Base-by-base conservation (phyloP, 2,329 filamentous ascomycete species). In the Lecanicillium sp. region DNA sequence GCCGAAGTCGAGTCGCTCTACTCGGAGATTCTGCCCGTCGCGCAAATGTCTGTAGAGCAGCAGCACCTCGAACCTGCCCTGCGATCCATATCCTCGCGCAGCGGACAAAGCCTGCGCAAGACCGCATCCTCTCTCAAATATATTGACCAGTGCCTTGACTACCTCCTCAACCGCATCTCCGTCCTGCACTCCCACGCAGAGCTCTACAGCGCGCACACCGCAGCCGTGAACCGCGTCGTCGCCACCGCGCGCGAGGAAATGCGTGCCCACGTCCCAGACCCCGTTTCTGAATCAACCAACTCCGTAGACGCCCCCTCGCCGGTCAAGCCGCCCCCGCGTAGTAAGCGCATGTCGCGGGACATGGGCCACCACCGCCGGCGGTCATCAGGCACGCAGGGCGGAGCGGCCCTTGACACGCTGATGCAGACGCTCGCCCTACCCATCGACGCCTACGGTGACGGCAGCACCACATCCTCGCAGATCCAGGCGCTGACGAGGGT, bases 21-120 rank as follows among this genome's bases (percentile, higher is more conserved):
- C 55, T 70, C 81, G 0, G 85, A 88, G 58, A 81, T 88, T 33
- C 67, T 84, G 0, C 79, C 83, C 0, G 80, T 88, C 2, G 78
- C 83, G 6, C 79, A 85, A 52, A 87, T 88, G 79, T 79, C 83
- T 0, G 73, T 83, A 1, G 81, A 87, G 54, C 78, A 84, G 55
- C 80, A 86, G 58, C 75, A 83, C 54, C 69, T 84, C 5, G 75
- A 79, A 51, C 83, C 84, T 0, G 78, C 83, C 1, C 64, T 79
- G 5, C 64, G 66, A 48, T 65, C 69, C 0, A 60, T 75, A 4
- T 63, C 71, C 6, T 62, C 67, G 2, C 70, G 65, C 48, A 71
- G 69, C 42, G 67, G 69, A 1, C 66, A 71, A 30, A 69, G 65
- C 19, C 54, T 73, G n/a, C 62, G 62, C 9, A 69, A 70, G 27